Base-by-base conservation (phyloP, 2,329 filamentous ascomycete genomes). In the Apiospora phragmitis region DNA sequence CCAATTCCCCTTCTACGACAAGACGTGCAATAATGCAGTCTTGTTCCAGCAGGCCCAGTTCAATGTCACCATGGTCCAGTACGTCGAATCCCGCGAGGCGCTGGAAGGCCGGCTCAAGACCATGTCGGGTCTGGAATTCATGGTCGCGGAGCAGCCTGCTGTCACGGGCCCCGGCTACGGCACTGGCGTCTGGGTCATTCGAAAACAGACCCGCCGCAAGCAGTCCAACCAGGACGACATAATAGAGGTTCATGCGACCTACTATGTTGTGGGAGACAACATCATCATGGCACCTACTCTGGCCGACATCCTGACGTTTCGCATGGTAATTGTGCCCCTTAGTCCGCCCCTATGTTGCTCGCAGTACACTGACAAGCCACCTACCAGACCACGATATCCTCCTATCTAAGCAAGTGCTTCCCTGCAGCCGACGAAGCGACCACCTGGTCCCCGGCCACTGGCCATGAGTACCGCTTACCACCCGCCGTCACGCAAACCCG, bases 131-230 rank as follows among this genome's bases (percentile, higher is more conserved):
- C 82, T 92, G 66, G 90, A 92, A 81, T 92, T 90, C 77, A 85
- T 91, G 68, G 89, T 92, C 68, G 89, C 88, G 47, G 87, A 91
- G 76, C 88, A 90, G 74, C 90, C 89, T 0, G 88, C 89, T 38
- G 89, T 91, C 79, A 89, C 86, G 75, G 87, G 85, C 0, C 89
- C 88, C 0, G 89, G 88, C n/a, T 83, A 81, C 47, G 86, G 86
- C 29, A 91, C 90, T 0, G 90, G 90, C 38, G 89, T 92, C 11
- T 92, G 90, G 90, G 88, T 92, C 38, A 91, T 92, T 74, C 87
- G 89, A 76, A 92, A 92, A 83, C 90, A 92, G 80, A 89, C 86
- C 35, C 83, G 90, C 67, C 84, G 87, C 72, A 90, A 91, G 81
- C 82, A 85, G 18, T 83, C 85, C 51, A 83, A 84, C 6, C 82